phyloP scores from a whole-genome alignment of 2,329 filamentous ascomycete species.

The Emericellopsis cladophorae region DNA sequence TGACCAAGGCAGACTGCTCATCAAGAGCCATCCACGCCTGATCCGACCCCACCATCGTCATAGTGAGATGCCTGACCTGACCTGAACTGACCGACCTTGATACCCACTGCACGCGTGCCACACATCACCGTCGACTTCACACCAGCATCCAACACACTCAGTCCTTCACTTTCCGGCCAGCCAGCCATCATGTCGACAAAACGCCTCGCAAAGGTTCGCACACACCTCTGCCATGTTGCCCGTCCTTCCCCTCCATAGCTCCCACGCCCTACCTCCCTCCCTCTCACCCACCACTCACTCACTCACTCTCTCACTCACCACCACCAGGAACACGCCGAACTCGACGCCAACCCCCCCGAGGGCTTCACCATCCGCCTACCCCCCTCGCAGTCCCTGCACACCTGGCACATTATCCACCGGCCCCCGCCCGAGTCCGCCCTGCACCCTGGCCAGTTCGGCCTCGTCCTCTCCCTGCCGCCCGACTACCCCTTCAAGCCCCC shows the following conservation, averaged over 20 bases:
- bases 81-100: too few relatives aligned
- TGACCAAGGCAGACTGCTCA: too few relatives aligned
- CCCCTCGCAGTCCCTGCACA: conserved; percentile 33
- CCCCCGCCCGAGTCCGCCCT: conserved; percentile 34
- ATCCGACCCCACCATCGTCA: conserved; percentile 1
- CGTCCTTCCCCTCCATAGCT: not conserved
- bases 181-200: conserved; percentile 24
- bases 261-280: too few relatives aligned
- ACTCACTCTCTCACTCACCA: conserved; percentile 5
- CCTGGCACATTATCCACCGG: conserved; percentile 35
- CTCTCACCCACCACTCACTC: not conserved
- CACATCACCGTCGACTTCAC: not conserved
- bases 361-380: conserved; percentile 35
- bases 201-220: conserved; percentile 33
- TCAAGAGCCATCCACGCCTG: too few relatives aligned
- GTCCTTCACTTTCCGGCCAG: not conserved
- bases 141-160: not conserved
- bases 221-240: not conserved
- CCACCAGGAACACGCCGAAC: conserved; percentile 38
- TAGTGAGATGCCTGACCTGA: not conserved
- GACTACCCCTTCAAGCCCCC: conserved; percentile 90
- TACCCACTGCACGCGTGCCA: too few relatives aligned
- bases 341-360: conserved; percentile 29
- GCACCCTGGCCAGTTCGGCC: conserved; percentile 58
- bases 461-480: conserved; percentile 59